phyloP scores from a whole-genome alignment of 768 basidiomycete species.

The Tulasnella calospora region DNA sequence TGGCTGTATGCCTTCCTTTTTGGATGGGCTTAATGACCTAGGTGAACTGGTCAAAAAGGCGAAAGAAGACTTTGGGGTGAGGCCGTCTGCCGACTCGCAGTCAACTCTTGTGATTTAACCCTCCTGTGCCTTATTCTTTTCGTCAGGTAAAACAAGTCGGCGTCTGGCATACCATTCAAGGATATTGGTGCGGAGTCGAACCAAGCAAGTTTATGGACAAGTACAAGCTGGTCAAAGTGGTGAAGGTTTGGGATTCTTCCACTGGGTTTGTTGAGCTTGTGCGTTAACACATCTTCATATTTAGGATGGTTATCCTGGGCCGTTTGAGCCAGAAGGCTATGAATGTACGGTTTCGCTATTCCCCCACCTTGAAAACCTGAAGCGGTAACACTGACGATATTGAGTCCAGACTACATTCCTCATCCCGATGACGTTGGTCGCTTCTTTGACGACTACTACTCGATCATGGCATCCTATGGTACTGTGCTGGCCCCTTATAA shows the following conservation, averaged over 20 bases:
- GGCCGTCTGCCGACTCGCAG: neutral
- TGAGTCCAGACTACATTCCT: slow-evolving; percentile 23
- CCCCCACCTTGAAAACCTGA: neutral
- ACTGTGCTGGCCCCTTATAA: neutral
- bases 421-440: slow-evolving; percentile 20
- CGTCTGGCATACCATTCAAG: slow-evolving; percentile 27
- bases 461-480: slow-evolving; percentile 13
- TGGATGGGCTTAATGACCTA: slow-evolving; percentile 25
- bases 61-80: slow-evolving; percentile 25
- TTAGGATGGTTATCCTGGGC: slow-evolving; percentile 24
- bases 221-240: slow-evolving; percentile 26
- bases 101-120: neutral
- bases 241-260: slow-evolving; percentile 14
- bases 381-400: neutral
- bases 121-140: neutral
- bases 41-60: slow-evolving; percentile 21
- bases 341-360: neutral
- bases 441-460: slow-evolving; percentile 28
- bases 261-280: neutral
- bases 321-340: slow-evolving; percentile 21
- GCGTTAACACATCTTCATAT: neutral
- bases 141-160: slow-evolving; percentile 20
- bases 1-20: slow-evolving; percentile 19
- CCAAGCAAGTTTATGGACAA: slow-evolving; percentile 22
- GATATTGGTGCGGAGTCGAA: slow-evolving; percentile 28